phyloP scores from a whole-genome alignment of 257 asterid genomes.

The Knoxia roxburghii region DNA sequence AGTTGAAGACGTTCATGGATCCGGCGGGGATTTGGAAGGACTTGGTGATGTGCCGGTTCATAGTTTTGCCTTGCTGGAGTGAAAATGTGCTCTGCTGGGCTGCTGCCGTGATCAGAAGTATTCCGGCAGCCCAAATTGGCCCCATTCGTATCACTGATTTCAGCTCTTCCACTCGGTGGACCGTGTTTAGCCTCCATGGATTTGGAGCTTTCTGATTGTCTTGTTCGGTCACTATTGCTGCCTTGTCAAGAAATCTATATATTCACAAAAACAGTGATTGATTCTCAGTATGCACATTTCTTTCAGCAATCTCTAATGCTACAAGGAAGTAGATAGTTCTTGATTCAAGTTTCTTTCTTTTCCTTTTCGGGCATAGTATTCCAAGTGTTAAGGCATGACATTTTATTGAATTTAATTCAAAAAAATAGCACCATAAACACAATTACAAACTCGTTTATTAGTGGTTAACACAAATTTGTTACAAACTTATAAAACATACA shows the following conservation, averaged over 20 bases:
- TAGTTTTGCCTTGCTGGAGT: slow-evolving; percentile 74
- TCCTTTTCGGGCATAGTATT: no score
- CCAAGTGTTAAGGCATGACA: no score
- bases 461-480: no score
- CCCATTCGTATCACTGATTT: slow-evolving; percentile 77
- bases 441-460: no score
- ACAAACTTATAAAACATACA: no score
- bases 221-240: slow-evolving; percentile 49
- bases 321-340: background rate
- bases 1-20: slow-evolving; percentile 70
- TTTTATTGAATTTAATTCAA: no score
- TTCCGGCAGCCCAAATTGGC: slow-evolving; percentile 96
- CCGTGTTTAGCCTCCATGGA: slow-evolving; percentile 60
- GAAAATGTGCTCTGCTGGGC: slow-evolving; percentile 84
- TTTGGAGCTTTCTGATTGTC: slow-evolving; percentile 58
- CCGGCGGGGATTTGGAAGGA: slow-evolving; percentile 73
- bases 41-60: slow-evolving; percentile 58
- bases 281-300: no score
- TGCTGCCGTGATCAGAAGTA: slow-evolving; percentile 62
- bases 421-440: no score
- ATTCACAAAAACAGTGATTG: background rate
- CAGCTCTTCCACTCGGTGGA: slow-evolving; percentile 85
- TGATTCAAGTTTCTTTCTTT: no score
- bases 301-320: background rate
- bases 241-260: slow-evolving; percentile 83